Evolutionary conservation across 768 basidiomycete genomes (phyloP).

Genomic region (Termitomyces eurrhizus): DNA sequence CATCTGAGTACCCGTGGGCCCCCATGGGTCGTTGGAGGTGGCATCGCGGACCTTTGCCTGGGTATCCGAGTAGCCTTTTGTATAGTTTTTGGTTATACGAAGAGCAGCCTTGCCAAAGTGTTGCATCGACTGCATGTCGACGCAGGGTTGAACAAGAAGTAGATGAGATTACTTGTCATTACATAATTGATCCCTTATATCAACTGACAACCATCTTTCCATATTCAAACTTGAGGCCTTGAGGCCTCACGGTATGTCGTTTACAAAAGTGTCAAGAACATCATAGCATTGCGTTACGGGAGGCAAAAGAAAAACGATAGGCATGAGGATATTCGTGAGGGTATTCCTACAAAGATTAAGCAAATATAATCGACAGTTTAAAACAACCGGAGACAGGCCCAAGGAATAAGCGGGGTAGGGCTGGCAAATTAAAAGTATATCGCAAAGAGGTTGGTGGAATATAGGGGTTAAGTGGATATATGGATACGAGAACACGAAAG

Average conservation of each 20-base stretch:
- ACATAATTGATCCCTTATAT: constrained; percentile 1
- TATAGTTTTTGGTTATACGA: constrained; percentile 92
- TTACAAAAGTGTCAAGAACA: not conserved
- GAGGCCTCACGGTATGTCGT: not conserved
- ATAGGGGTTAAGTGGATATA: constrained; percentile 11
- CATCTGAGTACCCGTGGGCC: constrained; percentile 97
- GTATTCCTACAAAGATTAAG: constrained; percentile 21
- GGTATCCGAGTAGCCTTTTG: constrained; percentile 92
- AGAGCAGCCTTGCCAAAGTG: constrained; percentile 83
- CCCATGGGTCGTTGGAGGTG: constrained; percentile 98
- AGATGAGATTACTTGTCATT: not conserved
- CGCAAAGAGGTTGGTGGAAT: constrained; percentile 3
- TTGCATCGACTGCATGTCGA: constrained; percentile 43
- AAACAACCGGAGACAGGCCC: constrained; percentile 14
- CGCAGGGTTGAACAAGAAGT: not conserved
- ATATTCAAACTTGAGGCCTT: too few species aligned
- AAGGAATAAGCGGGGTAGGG: not conserved
- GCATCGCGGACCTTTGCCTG: constrained; percentile 96
- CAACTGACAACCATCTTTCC: not conserved
- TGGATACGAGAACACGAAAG: constrained; percentile 1
- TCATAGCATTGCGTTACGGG: not conserved
- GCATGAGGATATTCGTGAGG: constrained; percentile 15
- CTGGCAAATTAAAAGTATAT: constrained; percentile 9
- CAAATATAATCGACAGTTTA: constrained; percentile 17
- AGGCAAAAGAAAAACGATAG: not conserved